These are phyloP conservation scores for Ogataea siamensis DNA, from an alignment of 805 yeast genomes.

Conservation along the genomic window DNA sequence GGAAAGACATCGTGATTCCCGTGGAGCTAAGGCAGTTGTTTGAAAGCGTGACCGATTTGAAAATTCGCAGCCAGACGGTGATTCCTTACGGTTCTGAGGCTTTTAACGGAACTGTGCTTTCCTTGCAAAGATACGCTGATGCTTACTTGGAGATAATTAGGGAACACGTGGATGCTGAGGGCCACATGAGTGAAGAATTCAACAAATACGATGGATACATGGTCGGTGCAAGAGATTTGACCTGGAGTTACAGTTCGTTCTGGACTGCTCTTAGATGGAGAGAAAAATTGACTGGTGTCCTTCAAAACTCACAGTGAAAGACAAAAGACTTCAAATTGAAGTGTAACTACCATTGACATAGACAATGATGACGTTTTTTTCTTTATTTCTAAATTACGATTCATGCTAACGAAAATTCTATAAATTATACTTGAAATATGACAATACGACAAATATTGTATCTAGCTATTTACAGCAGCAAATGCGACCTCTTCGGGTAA, in stretches of 20 bases:
- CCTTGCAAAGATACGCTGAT: slow-evolving; percentile 58
- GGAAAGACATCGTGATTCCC: slow-evolving; percentile 42
- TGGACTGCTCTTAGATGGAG: slow-evolving; percentile 72
- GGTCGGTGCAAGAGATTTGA: slow-evolving; percentile 84
- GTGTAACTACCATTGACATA: neutral
- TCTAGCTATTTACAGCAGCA: neutral
- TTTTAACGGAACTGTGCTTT: slow-evolving; percentile 44
- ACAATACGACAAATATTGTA: neutral
- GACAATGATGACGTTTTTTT: slow-evolving; percentile 3
- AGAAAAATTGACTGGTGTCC: slow-evolving; percentile 35
- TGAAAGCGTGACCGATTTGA: slow-evolving; percentile 27
- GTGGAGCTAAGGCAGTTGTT: slow-evolving; percentile 24
- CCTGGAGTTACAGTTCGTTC: slow-evolving; percentile 87
- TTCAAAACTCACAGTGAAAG: slow-evolving; percentile 9
- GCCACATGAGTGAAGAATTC: slow-evolving; percentile 86
- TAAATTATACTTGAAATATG: slow-evolving; percentile 8
- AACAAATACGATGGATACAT: slow-evolving; percentile 76
- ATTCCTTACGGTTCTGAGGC: slow-evolving; percentile 41
- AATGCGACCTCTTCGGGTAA: slow-evolving; percentile 71
- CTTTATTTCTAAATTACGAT: slow-evolving; percentile 8
- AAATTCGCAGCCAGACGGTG: slow-evolving; percentile 19
- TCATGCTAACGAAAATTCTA: neutral
- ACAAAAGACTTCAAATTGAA: no score
- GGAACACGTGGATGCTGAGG: slow-evolving; percentile 60
- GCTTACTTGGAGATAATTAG: slow-evolving; percentile 60